Evolutionary conservation across 2,329 filamentous ascomycete genomes (phyloP).

Genomic region (Diaporthe vaccinii): DNA sequence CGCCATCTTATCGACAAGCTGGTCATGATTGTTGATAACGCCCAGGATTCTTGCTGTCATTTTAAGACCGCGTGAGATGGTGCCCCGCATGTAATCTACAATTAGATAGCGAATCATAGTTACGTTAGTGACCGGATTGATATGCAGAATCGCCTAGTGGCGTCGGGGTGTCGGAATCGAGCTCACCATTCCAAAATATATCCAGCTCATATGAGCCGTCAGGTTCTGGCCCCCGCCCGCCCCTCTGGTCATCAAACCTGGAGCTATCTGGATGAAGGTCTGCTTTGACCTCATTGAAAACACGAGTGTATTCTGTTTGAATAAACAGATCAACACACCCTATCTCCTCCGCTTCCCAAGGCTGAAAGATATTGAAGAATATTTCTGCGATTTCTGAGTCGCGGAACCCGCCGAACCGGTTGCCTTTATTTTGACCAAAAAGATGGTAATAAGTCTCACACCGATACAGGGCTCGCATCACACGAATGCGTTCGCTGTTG

Average conservation of each 20-base stretch:
- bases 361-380: neutral
- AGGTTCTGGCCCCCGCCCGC: neutral
- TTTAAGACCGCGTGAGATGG: neutral
- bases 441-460: neutral
- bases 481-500: neutral
- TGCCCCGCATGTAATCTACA: neutral
- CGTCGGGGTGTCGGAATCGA: neutral
- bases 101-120: neutral
- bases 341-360: neutral
- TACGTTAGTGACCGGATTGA: neutral
- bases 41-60: neutral
- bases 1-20: neutral
- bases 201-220: slow-evolving; percentile 1
- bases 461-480: neutral
- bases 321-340: neutral
- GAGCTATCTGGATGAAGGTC: neutral
- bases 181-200: neutral
- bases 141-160: neutral
- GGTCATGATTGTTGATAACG: neutral
- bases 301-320: neutral
- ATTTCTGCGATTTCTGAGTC: neutral
- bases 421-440: neutral
- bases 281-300: neutral
- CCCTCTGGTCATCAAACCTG: neutral
- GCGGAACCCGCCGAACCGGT: neutral